Percentiles rank a stretch among this genome's conserved stretches.
Conservation (phyloP, 768 basidiomycete species). For the Fibroporia radiculosa region DNA sequence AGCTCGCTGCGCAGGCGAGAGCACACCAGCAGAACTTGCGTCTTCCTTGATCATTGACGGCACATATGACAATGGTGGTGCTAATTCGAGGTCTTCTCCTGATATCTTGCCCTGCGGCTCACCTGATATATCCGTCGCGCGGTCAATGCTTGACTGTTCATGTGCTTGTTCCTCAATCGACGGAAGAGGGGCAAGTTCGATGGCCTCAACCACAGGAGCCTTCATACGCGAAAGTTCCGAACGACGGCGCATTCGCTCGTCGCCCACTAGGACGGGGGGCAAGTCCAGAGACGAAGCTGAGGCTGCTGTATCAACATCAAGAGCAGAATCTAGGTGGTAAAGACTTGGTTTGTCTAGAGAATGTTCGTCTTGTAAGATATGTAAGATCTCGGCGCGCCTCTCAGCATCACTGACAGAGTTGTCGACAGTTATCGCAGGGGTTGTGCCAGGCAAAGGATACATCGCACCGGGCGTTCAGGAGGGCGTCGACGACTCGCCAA, state of each 20-base stretch:
- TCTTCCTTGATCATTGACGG: too few species aligned
- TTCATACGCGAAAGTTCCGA: conserved; percentile 11
- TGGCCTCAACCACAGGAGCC: conserved; percentile 4
- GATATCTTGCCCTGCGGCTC: background rate
- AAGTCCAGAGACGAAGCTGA: conserved; percentile 13
- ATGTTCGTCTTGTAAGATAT: background rate
- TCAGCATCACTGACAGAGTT: background rate
- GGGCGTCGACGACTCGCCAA: too few species aligned
- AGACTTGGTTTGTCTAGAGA: conserved; percentile 4
- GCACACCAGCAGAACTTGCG: too few species aligned
- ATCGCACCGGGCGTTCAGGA: too few species aligned
- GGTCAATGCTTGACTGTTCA: background rate
- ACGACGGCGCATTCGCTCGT: conserved; percentile 13
- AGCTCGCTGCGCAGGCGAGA: background rate
- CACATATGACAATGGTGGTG: conserved; percentile 13
- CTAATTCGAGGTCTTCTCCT: background rate
- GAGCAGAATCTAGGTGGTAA: conserved; percentile 7
- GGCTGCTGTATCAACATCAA: conserved; percentile 7
- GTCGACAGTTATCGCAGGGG: too few species aligned
- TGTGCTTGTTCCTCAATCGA: background rate
- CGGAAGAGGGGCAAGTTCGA: conserved; percentile 8
- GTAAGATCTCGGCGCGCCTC: conserved; percentile 1
- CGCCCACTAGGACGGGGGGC: conserved; percentile 7
- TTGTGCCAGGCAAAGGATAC: too few species aligned
- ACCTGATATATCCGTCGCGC: background rate